A percentile compares a stretch with the other conserved stretches of the same genome.
phyloP scores from a whole-genome alignment of 2,329 filamentous ascomycete species.

The Fusarium incarnatum region DNA sequence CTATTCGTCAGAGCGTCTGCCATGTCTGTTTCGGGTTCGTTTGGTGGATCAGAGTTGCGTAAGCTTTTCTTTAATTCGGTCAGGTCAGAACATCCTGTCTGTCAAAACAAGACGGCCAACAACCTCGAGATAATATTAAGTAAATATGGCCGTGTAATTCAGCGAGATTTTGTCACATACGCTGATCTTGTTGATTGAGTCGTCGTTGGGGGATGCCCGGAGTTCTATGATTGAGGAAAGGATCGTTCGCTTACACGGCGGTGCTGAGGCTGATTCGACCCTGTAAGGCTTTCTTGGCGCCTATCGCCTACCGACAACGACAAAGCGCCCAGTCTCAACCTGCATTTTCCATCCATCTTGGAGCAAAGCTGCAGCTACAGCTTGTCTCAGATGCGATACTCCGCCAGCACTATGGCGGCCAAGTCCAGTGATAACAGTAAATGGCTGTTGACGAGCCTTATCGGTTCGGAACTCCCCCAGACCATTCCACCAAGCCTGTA shows the following conservation, averaged over 20 bases:
- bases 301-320: slow-evolving; percentile 70
- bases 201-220: background rate
- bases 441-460: slow-evolving; percentile 63
- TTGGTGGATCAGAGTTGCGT: slow-evolving; percentile 35
- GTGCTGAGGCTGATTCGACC: background rate
- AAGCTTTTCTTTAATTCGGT: slow-evolving; percentile 24
- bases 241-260: background rate
- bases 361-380: slow-evolving; percentile 80
- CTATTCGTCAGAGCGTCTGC: slow-evolving; percentile 18
- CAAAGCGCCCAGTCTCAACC: slow-evolving; percentile 75
- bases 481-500: slow-evolving; percentile 79
- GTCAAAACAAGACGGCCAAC: background rate
- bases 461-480: slow-evolving; percentile 73
- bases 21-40: slow-evolving; percentile 20
- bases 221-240: background rate
- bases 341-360: slow-evolving; percentile 87
- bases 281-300: slow-evolving; percentile 12
- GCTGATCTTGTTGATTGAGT: background rate
- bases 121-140: background rate
- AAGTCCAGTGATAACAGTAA: slow-evolving; percentile 82
- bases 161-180: background rate
- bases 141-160: background rate
- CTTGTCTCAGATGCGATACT: slow-evolving; percentile 79
- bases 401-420: slow-evolving; percentile 84
- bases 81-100: slow-evolving; percentile 3